Evolutionary conservation across 139 green algal species (phyloP).

Genomic region (Volvox reticuliferus): DNA sequence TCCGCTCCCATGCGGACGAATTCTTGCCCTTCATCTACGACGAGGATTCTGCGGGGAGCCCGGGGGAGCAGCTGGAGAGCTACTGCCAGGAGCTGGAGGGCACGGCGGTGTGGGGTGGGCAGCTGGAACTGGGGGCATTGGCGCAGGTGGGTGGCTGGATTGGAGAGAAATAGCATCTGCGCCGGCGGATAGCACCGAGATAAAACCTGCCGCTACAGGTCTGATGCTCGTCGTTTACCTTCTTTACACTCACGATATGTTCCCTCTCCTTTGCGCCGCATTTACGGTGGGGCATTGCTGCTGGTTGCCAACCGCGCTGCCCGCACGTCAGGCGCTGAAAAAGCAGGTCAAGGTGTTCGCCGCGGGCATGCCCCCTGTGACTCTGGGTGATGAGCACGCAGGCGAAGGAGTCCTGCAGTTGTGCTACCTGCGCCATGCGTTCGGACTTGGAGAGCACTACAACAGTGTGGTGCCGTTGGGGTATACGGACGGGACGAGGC

Average conservation of each 20-base stretch:
- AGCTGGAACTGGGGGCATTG: constrained; percentile 91
- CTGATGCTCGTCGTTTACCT: no score
- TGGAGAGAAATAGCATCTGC: neutral
- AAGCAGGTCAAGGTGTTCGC: constrained; percentile 81
- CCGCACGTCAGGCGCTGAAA: constrained; percentile 63
- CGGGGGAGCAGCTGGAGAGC: constrained; percentile 65
- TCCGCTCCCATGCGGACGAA: constrained; percentile 77
- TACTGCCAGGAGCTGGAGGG: constrained; percentile 84
- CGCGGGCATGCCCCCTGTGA: constrained; percentile 75
- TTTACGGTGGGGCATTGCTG: no score
- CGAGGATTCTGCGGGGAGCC: constrained; percentile 55
- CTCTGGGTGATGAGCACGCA: constrained; percentile 79
- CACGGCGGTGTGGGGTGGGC: constrained; percentile 92
- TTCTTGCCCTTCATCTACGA: constrained; percentile 60
- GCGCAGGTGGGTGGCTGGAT: constrained; percentile 48
- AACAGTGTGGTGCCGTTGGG: constrained; percentile 75
- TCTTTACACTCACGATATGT: no score
- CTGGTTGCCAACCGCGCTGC: no score
- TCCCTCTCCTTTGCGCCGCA: no score
- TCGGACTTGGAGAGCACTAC: constrained; percentile 96
- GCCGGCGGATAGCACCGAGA: no score
- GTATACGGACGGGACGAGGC: no score
- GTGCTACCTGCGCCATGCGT: constrained; percentile 93
- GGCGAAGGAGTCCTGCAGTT: constrained; percentile 68
- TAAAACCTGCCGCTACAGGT: no score